Evolutionary conservation across 163 green algal species (phyloP), one percentile per base, ranked within the genome.

Genomic region (Scenedesmus sp.): DNA sequence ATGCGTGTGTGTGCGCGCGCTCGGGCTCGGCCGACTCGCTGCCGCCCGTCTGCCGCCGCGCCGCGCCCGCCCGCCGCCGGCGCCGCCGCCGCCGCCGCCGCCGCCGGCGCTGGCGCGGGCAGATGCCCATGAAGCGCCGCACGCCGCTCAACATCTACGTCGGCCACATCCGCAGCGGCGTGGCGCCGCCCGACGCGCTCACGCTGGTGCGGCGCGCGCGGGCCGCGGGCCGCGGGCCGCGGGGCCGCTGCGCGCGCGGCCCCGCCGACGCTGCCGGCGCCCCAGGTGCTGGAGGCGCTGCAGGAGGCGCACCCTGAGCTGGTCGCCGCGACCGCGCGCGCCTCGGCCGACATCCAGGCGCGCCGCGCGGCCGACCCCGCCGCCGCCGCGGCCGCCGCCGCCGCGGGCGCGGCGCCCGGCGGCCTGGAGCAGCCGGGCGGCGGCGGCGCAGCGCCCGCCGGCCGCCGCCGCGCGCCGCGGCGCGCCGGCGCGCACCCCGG

Each of bases 61-160:
- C 2, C 22, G 48, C 36, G 51, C 4, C 39, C 31, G 36, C 39
- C 22, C 22, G 2, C 22, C 53, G 62, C 62, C 36, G 62, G n/a
- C 31, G 39, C 39, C 10, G 39, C 39, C 10, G 39, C 39, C 39
- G 39, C 39, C 39, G 39, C 39, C 39, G 39, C 39, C 10, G 39
- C 39, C 39, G 39, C 39, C 39, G 39, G 39, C 39, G 10, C 39
- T 15, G 7, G 39, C 39, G 7, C 39, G 7, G 6, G 39, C 39
- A 47, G 39, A 34, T 44, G 4, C 69, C 69, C 10, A 31, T 57
- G 69, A 34, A 53, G 9, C 50, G 51, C 54, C 53, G 56, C 15
- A 77, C 69, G 34, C 69, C 69, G 17, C 69, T 77, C 13, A 77
- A 65, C 33, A 54, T 77, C 20, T 77, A 77, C 26, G 69, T 77